Evolutionary conservation across 495 filamentous ascomycete species (phyloP), one percentile per base, ranked within the genome.

Genomic region (Xylaria intraflava): DNA sequence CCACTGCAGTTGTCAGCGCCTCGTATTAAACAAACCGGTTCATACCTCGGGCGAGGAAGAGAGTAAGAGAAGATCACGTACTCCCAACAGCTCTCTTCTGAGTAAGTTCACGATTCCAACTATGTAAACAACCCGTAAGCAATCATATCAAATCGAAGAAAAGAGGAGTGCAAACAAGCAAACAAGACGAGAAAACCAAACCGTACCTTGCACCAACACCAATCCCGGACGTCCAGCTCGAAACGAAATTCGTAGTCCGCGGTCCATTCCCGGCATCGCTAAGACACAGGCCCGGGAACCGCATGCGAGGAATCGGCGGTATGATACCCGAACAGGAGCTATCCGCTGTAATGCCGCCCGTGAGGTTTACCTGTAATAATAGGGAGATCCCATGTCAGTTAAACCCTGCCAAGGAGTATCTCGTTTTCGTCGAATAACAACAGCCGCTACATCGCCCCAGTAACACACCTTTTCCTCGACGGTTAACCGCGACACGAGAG

Each of bases 261-360:
- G 86, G 66, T 16, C 83, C 83, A 55, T 84, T 79, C 0, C 80
- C 81, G 2, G 81, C 83, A 65, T 88, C 83, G 16, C 71, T 69
- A 0, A 88, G 70, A 59, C 83, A 87, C 35, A 87, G 62, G 7
- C 85, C 85, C 0, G 79, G 72, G 54, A 82, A 87, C 1, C 73
- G 72, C 17, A 87, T 66, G 1, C 83, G 73, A 8, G 71, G 68
- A n/a, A 86, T 71, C 7, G 72, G 56, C 0, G 65, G 69, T 38
- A 78, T 75, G 17, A 68, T 75, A 3, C 83, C 82, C 19, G 73
- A 68, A 58, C 83, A 86, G 39, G 69, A 55, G 8, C 72, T 82
- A 14, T 69, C 71, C 6, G 54, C 62, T 14, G 8, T 19, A 7
- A 66, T 58, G 4, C 81, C 82, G 2, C 72, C 74, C 0, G 81